Evolutionary conservation across 352 stramenopile species (phyloP).

Genomic region (Pythium diclinum): DNA sequence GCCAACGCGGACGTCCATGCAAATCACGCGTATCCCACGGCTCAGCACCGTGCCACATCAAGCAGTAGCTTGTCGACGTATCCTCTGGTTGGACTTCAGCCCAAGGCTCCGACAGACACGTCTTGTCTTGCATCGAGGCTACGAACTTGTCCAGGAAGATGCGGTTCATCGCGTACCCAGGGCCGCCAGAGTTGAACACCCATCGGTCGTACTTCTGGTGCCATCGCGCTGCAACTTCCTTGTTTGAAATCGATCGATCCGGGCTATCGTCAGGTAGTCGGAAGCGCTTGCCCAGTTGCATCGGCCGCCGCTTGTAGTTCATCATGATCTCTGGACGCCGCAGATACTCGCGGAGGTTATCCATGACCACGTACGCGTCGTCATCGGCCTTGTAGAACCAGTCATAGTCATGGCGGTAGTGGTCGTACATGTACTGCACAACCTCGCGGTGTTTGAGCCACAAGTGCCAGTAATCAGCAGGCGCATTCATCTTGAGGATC

Average conservation of each 20-base stretch:
- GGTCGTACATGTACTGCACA: slow-evolving; percentile 54
- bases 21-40: neutral
- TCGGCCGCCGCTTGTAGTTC: slow-evolving; percentile 40
- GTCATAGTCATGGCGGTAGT: slow-evolving; percentile 70
- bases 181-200: neutral
- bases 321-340: slow-evolving; percentile 56
- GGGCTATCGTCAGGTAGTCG: slow-evolving; percentile 41
- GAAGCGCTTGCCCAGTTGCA: slow-evolving; percentile 75
- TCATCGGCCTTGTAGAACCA: slow-evolving; percentile 85
- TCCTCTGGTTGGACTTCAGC: neutral
- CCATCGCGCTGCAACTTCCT: neutral
- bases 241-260: neutral
- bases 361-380: slow-evolving; percentile 69
- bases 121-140: neutral
- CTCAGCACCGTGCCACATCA: neutral
- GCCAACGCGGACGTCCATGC: neutral
- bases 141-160: neutral
- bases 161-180: neutral
- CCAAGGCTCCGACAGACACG: neutral
- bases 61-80: neutral
- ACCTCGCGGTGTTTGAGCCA: slow-evolving; percentile 75
- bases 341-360: slow-evolving; percentile 64
- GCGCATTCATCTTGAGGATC: slow-evolving; percentile 59
- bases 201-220: neutral
- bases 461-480: slow-evolving; percentile 64